Evolutionary conservation across 148 eudicot species (phyloP).

Genomic region (Spergularia marina): DNA sequence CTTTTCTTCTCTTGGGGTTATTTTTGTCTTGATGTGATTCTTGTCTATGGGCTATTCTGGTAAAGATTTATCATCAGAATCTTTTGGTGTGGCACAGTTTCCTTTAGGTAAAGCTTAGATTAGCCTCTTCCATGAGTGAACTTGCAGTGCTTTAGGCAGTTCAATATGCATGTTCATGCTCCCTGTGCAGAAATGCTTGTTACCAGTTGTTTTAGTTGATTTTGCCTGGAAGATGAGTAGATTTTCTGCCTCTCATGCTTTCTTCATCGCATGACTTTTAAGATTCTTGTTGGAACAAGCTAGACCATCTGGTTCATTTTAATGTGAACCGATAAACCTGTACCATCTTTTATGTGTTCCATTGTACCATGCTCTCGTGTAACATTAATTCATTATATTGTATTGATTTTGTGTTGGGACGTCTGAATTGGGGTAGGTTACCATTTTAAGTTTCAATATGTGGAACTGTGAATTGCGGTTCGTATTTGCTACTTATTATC

Average conservation of each 20-base stretch:
- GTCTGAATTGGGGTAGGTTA: neutral
- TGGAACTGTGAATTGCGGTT: neutral
- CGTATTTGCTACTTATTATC: no score
- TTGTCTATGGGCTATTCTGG: no score
- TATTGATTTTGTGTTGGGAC: neutral
- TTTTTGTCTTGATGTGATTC: neutral
- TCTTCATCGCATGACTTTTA: neutral
- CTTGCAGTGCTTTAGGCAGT: no score
- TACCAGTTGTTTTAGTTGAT: neutral
- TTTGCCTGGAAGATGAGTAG: neutral
- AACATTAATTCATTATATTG: neutral
- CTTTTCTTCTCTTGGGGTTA: neutral
- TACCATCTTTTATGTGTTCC: neutral
- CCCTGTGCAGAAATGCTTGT: neutral
- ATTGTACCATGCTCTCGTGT: neutral
- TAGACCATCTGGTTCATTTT: neutral
- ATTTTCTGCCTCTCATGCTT: neutral
- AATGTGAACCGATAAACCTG: neutral
- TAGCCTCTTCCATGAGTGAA: neutral
- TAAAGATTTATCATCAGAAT: no score
- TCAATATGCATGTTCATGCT: neutral
- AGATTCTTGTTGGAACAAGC: neutral
- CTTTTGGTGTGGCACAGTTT: neutral
- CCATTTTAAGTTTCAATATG: neutral
- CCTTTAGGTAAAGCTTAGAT: neutral